Evolutionary conservation across 345 rosid species (phyloP).

Genomic region (Gossypium ekmanianum): DNA sequence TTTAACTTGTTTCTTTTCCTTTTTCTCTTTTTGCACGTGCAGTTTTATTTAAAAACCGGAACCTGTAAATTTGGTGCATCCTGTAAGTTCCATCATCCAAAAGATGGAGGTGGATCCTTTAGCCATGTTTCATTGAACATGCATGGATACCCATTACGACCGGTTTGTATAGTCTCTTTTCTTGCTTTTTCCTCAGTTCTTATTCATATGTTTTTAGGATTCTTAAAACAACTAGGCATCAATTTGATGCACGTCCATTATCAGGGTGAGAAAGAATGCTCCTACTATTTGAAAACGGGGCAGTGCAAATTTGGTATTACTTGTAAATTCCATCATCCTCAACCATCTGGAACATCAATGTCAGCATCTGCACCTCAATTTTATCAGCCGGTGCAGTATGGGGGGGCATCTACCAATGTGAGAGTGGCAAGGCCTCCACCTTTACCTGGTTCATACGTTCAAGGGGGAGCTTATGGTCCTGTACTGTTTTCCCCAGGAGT

Average conservation of each 20-base stretch:
- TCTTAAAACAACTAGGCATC: background rate
- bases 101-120: conserved; percentile 63
- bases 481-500: conserved; percentile 69
- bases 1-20: background rate
- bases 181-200: conserved; percentile 1
- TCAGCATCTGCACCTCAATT: conserved; percentile 67
- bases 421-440: conserved; percentile 71
- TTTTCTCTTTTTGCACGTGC: conserved; percentile 19
- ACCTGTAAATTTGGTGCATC: conserved; percentile 95
- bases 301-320: conserved; percentile 92
- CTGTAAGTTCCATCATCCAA: conserved; percentile 96
- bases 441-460: conserved; percentile 69
- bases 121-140: conserved; percentile 59
- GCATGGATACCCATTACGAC: conserved; percentile 77
- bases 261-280: conserved; percentile 93
- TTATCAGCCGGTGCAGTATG: conserved; percentile 74
- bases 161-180: conserved; percentile 40
- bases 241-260: conserved; percentile 27
- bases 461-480: conserved; percentile 75
- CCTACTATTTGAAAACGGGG: conserved; percentile 92
- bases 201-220: background rate
- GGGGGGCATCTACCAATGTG: conserved; percentile 48
- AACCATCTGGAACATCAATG: conserved; percentile 53
- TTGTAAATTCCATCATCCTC: conserved; percentile 96
- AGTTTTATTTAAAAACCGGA: conserved; percentile 84